Percentiles rank a stretch among this genome's conserved stretches.
Evolutionary conservation across 2,329 filamentous ascomycete genomes (phyloP).

Genomic region (Ceratocystis smalleyi): DNA sequence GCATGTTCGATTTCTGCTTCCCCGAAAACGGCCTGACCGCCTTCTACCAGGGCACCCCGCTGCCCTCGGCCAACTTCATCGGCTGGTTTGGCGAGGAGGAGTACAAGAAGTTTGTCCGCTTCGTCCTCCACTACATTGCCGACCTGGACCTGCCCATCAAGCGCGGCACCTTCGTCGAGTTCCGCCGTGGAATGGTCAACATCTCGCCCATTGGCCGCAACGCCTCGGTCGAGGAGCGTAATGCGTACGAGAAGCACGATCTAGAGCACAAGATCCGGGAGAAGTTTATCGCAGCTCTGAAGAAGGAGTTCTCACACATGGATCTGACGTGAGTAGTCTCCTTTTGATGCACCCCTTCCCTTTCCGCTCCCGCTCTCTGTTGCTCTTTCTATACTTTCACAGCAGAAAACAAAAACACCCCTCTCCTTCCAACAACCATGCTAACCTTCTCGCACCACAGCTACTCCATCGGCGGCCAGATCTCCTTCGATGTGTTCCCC

Average conservation of each 20-base stretch:
- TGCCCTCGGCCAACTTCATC: slow-evolving; percentile 78
- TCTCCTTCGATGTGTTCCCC: slow-evolving; percentile 97
- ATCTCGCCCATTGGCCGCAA: slow-evolving; percentile 74
- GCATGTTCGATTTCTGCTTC: slow-evolving; percentile 95
- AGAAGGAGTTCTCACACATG: slow-evolving; percentile 66
- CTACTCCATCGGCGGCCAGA: slow-evolving; percentile 90
- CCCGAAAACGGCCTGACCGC: slow-evolving; percentile 91
- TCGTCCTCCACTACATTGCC: slow-evolving; percentile 66
- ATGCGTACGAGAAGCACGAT: slow-evolving; percentile 72
- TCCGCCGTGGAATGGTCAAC: slow-evolving; percentile 85
- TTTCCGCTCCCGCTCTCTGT: slow-evolving; percentile 11
- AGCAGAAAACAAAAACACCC: neutral
- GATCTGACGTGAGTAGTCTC: slow-evolving; percentile 59
- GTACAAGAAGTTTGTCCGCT: slow-evolving; percentile 65
- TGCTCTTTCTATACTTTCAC: neutral
- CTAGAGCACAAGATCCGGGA: slow-evolving; percentile 58
- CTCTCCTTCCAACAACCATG: neutral
- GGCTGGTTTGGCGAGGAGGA: slow-evolving; percentile 69
- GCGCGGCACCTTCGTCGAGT: slow-evolving; percentile 74
- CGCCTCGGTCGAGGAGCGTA: slow-evolving; percentile 62
- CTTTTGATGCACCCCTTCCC: neutral
- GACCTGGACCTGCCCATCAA: slow-evolving; percentile 73
- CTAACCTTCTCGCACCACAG: slow-evolving; percentile 27
- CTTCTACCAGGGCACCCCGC: slow-evolving; percentile 61
- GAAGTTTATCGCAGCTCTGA: slow-evolving; percentile 60